These are phyloP conservation scores for Paraglomus brasilianum DNA, from an alignment of 192 early-diverging fungal genomes.

Conservation along the genomic window DNA sequence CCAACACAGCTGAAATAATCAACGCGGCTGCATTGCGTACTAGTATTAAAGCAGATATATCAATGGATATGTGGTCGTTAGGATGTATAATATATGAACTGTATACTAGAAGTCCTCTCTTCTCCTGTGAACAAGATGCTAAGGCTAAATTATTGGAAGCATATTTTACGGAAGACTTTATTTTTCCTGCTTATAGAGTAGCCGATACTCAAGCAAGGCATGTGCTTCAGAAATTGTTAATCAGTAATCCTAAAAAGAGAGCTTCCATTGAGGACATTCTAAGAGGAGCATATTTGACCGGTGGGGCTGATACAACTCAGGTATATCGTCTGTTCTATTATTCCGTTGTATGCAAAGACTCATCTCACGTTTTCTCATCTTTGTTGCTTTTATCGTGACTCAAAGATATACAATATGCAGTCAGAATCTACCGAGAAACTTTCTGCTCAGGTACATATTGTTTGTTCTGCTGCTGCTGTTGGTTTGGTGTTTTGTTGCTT, in stretches of 20 bases:
- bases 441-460: no score
- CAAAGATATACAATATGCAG: not conserved
- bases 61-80: conserved; percentile 47
- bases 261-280: not conserved
- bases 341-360: not conserved
- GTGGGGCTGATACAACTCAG: not conserved
- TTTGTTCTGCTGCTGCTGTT: no score
- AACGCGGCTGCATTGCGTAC: not conserved
- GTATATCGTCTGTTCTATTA: not conserved
- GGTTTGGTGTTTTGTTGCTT: no score
- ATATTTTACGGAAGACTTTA: not conserved
- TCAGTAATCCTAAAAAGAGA: not conserved
- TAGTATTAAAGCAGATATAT: conserved; percentile 26
- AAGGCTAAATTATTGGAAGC: conserved; percentile 13
- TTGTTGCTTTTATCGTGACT: no score
- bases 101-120: conserved; percentile 34
- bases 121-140: conserved; percentile 32
- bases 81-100: conserved; percentile 42
- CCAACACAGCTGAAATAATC: not conserved
- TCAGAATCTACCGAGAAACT: no score
- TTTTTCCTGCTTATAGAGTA: not conserved
- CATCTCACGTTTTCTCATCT: no score
- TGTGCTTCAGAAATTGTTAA: not conserved
- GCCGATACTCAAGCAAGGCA: not conserved
- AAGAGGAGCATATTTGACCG: not conserved